Base-by-base conservation (phyloP, 129 eudicot genomes). In the Calendula officinalis region DNA sequence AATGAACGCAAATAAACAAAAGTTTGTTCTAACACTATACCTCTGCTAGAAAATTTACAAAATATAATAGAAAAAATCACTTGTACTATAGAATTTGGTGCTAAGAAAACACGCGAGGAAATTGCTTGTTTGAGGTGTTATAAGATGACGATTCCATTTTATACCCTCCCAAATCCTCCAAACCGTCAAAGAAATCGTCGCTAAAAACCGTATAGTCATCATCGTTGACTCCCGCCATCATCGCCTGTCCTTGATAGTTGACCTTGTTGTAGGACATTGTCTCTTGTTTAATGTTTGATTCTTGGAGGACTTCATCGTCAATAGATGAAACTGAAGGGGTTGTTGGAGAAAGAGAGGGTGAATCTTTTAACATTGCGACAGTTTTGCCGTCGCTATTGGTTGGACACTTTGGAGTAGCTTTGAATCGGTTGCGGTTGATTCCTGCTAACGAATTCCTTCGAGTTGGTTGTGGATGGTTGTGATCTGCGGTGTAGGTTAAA, bases 181-280 rank as follows among this genome's bases (percentile, higher is more conserved):
- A 75, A 9, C 94, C 95, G 45, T 69, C 83, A 43, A 91, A 91
- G 76, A 91, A 91, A 66, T 91, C 94, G 56, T 84, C 97, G 2
- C 53, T 65, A 17, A 75, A 46, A 16, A 57, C 52, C 62, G 71
- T 71, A 73, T 62, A 32, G 0, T 78, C 69, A 5, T 49, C 71
- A 16, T 55, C 69, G 4, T 61, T 52, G 36, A 62, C 36, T 30
- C 27, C 47, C 0, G 15, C 40, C 7, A 46, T 44, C 63, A 67
- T 57, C 0, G 10, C 37, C 6, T 68, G 64, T 22, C 36, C 73
- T 8, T 75, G 69, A 33, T 56, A 16, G 34, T 45, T 66, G 22
- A 15, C 66, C 4, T 66, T 57, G 55, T 40, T 56, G 67, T 73
- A 46, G 12, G 45, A 64, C 69, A 8, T 5, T 2, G 62, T 72